Evolutionary conservation across 805 yeast genomes (phyloP), one percentile per base, ranked within the genome.

Genomic region (Blastobotrys americana): DNA sequence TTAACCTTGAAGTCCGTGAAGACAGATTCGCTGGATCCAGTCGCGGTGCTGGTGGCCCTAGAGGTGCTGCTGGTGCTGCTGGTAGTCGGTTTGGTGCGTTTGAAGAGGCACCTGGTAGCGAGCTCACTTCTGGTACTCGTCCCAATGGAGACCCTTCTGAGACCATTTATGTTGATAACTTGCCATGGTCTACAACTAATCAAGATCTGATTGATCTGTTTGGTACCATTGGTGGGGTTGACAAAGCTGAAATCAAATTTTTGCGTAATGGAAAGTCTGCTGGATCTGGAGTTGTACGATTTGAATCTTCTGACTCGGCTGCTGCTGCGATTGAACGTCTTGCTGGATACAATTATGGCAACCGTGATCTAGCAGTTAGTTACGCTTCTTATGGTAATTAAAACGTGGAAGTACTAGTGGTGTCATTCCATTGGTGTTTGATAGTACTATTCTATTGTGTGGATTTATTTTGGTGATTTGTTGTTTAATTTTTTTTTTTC

Each of bases 131-230:
- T 39, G 82, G 79, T 44, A 88, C 84, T 36, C 55, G 61, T 5
- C 84, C 82, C 1, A 67, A 71, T 37, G 87, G 86, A 36, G 74
- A 67, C 34, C 78, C 77, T 41, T 80, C 78, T 41, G 75, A 70
- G 27, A 71, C 76, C 18, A 74, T 90, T 37, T 83, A 67, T 59
- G 88, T 84, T 18, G 73, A 72, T 37, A 90, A 90, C 68, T 70
- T 90, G 58, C 97, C 97, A 23, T 86, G 77, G 72, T 82, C 88
- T 42, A 89, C 97, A n/a, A 77, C 87, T 25, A 80, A 81, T 53
- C 80, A 82, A 46, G 97, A 90, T 64, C 73, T 90, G 52, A 77
- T 71, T 52, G 96, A 89, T 53, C 72, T 90, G 47, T 89, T 89
- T 61, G 90, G 82, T 60, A 82, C 90, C 31, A 77, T 88, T 44